These are phyloP conservation scores for Ganoderma boninense DNA, from an alignment of 1,284 basidiomycete species.

Conservation along the genomic window DNA sequence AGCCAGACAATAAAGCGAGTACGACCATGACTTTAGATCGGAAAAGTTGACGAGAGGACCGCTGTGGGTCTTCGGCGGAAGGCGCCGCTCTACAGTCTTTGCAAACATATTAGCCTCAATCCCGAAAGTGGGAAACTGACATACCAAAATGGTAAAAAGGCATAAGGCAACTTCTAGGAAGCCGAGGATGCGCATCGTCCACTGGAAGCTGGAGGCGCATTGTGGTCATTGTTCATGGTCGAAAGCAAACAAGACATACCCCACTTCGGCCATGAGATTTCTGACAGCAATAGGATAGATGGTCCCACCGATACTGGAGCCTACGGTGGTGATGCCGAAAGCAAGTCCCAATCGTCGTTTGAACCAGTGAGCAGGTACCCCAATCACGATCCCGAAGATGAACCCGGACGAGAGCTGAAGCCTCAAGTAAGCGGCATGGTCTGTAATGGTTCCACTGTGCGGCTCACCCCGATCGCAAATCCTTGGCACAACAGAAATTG, in stretches of 20 bases:
- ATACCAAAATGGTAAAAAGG: constrained; percentile 50
- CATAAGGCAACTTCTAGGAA: constrained; percentile 58
- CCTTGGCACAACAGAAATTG: constrained; percentile 62
- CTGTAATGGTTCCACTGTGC: background rate
- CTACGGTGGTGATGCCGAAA: constrained; percentile 49
- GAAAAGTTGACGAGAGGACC: constrained; percentile 60
- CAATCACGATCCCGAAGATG: constrained; percentile 54
- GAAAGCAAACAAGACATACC: constrained; percentile 27
- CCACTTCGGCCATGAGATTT: constrained; percentile 48
- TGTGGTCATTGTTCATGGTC: constrained; percentile 13
- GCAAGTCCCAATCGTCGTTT: constrained; percentile 49
- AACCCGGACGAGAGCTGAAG: constrained; percentile 44
- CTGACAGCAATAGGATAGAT: constrained; percentile 52
- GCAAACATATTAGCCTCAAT: background rate
- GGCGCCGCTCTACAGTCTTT: constrained; percentile 56
- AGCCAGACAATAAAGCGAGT: constrained; percentile 52
- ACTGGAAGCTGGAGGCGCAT: constrained; percentile 52
- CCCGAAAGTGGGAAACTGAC: constrained; percentile 1
- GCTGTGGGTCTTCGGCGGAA: constrained; percentile 55
- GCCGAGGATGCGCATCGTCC: constrained; percentile 67
- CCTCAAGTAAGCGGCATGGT: constrained; percentile 6
- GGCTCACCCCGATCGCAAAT: constrained; percentile 49
- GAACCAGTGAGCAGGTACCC: constrained; percentile 58
- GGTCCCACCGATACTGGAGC: constrained; percentile 53
- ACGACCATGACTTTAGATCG: constrained; percentile 57